These are phyloP conservation scores for Torrubiella hemipterigena DNA, from an alignment of 2,329 filamentous ascomycete genomes.

Conservation along the genomic window DNA sequence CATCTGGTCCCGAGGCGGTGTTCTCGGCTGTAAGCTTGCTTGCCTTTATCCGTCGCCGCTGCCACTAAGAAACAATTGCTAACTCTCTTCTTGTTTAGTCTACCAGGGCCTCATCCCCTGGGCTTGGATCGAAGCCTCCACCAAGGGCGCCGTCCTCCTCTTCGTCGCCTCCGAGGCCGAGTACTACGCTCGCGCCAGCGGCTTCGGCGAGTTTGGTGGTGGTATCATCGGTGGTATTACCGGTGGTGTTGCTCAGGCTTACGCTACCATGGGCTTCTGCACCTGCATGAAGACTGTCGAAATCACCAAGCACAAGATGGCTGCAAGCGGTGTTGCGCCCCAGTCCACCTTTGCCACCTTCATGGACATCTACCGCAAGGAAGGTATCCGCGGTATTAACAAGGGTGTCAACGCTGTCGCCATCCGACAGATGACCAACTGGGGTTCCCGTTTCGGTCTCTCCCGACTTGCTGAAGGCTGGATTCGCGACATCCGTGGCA, in stretches of 20 bases:
- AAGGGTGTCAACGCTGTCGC: constrained; percentile 97
- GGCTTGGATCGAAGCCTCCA: constrained; percentile 99
- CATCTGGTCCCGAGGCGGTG: constrained; percentile 89
- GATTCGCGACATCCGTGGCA: constrained; percentile 68
- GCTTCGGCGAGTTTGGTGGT: constrained; percentile 74
- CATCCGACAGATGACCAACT: constrained; percentile 98
- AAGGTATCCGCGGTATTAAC: constrained; percentile 95
- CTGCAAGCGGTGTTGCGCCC: constrained; percentile 68
- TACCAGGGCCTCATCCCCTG: constrained; percentile 99
- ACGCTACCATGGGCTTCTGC: constrained; percentile 99
- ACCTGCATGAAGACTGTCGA: constrained; percentile 99
- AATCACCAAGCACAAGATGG: constrained; percentile 97
- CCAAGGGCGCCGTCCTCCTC: constrained; percentile 96
- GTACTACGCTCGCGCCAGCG: constrained; percentile 75
- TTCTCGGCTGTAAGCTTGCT: constrained; percentile 72
- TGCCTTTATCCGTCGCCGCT: neutral
- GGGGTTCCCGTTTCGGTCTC: constrained; percentile 92
- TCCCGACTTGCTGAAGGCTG: constrained; percentile 82
- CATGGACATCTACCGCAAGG: constrained; percentile 89
- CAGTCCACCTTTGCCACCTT: constrained; percentile 91
- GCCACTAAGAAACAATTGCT: neutral
- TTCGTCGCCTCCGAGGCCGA: constrained; percentile 98
- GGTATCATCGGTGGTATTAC: constrained; percentile 87
- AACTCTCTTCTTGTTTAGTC: constrained; percentile 42
- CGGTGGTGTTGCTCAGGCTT: constrained; percentile 93